Conservation (phyloP, 2,329 filamentous ascomycete genomes). For the Colletotrichum orchidophilum region DNA sequence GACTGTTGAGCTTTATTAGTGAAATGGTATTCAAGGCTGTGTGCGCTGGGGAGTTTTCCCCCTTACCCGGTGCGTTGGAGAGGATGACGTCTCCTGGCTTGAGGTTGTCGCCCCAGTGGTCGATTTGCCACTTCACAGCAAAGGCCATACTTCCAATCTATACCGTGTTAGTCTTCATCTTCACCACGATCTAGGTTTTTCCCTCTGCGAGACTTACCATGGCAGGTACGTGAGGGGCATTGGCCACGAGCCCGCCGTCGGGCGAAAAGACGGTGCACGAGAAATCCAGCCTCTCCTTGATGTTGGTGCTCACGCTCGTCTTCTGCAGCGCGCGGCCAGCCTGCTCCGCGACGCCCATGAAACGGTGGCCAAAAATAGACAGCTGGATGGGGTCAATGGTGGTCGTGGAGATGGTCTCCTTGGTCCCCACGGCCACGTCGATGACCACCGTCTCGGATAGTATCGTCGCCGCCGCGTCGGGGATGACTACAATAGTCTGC, state of each 20-base stretch:
- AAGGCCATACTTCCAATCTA: slow-evolving; percentile 83
- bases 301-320: slow-evolving; percentile 80
- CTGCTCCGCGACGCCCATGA: slow-evolving; percentile 87
- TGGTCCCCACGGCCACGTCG: slow-evolving; percentile 37
- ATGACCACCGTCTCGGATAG: slow-evolving; percentile 55
- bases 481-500: slow-evolving; percentile 78
- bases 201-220: slow-evolving; percentile 49
- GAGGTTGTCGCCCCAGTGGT: slow-evolving; percentile 62
- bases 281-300: slow-evolving; percentile 84
- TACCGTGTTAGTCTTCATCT: not conserved
- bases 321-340: slow-evolving; percentile 85
- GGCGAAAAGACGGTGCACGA: slow-evolving; percentile 82
- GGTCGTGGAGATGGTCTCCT: slow-evolving; percentile 27
- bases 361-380: slow-evolving; percentile 81
- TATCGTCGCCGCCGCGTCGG: slow-evolving; percentile 60
- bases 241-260: slow-evolving; percentile 78
- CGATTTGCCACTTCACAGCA: slow-evolving; percentile 74
- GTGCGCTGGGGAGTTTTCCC: too few relatives aligned
- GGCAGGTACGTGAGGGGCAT: slow-evolving; percentile 79
- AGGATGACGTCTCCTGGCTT: slow-evolving; percentile 48
- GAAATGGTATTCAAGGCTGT: too few relatives aligned
- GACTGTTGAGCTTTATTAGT: slow-evolving; percentile 36
- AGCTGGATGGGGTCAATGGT: slow-evolving; percentile 76
- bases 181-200: too few relatives aligned
- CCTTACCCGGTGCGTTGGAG: slow-evolving; percentile 40